Conservation (phyloP, 2,329 filamentous ascomycete genomes). For the Alternaria ethzedia region DNA sequence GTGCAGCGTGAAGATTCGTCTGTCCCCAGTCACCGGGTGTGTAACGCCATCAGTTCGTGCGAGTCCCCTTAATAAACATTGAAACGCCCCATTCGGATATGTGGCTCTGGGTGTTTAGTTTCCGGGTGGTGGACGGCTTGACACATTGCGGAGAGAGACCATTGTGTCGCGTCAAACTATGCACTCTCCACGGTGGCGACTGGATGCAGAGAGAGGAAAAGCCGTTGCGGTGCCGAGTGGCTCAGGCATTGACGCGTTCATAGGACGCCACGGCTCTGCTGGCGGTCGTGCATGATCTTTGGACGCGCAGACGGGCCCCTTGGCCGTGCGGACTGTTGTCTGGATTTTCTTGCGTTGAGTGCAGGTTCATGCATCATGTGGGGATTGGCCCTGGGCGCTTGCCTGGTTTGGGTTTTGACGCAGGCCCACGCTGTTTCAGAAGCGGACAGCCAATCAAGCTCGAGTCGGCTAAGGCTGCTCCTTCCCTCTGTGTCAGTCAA, state of each 20-base stretch:
- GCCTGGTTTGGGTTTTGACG: slow-evolving; percentile 15
- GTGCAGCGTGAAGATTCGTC: background rate
- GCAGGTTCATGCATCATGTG: slow-evolving; percentile 24
- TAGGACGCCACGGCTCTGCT: slow-evolving; percentile 19
- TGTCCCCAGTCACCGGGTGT: background rate
- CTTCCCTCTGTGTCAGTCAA: slow-evolving; percentile 6
- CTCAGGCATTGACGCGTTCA: slow-evolving; percentile 15
- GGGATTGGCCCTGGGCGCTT: slow-evolving; percentile 17
- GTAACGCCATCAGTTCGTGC: background rate
- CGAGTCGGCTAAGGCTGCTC: slow-evolving; percentile 9
- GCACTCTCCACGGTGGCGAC: background rate
- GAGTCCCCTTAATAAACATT: slow-evolving; percentile 10
- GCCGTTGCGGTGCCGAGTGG: slow-evolving; percentile 9
- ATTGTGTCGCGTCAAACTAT: background rate
- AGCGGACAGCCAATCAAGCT: slow-evolving; percentile 20
- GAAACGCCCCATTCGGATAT: slow-evolving; percentile 4
- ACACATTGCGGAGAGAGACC: slow-evolving; percentile 2
- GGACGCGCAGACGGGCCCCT: slow-evolving; percentile 15
- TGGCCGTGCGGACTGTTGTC: slow-evolving; percentile 8
- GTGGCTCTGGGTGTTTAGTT: slow-evolving; percentile 16
- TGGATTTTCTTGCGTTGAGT: slow-evolving; percentile 10
- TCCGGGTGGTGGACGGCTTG: slow-evolving; percentile 1
- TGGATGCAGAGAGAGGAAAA: background rate
- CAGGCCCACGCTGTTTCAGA: slow-evolving; percentile 26
- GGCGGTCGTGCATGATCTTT: slow-evolving; percentile 18